A percentile compares a stretch with the other conserved stretches of the same genome.
Evolutionary conservation across 2,329 filamentous ascomycete genomes (phyloP).

Genomic region (Aureobasidium sp.): DNA sequence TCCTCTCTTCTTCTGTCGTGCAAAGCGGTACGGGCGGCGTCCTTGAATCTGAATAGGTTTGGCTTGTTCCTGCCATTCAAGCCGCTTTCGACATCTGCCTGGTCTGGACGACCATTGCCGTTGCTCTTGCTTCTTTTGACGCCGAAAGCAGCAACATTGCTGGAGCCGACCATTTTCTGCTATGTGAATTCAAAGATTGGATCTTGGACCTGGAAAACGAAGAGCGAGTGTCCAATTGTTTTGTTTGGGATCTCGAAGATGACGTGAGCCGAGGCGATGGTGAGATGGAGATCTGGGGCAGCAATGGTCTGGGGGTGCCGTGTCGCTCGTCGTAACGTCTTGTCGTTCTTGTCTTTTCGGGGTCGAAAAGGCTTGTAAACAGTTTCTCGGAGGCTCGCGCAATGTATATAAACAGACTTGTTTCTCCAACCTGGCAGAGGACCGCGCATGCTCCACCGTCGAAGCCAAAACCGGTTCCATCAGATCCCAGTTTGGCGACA

Average conservation of each 20-base stretch:
- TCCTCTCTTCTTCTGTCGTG: conserved; percentile 36
- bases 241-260: neutral
- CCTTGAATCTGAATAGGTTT: conserved; percentile 35
- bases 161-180: neutral
- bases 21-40: conserved; percentile 39
- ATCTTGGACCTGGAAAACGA: neutral
- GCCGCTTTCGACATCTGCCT: conserved; percentile 16
- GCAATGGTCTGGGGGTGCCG: neutral
- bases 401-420: conserved; percentile 2
- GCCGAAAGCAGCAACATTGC: neutral
- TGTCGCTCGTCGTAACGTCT: neutral
- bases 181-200: neutral
- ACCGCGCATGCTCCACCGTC: neutral
- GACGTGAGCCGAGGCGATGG: conserved; percentile 6
- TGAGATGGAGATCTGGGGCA: neutral
- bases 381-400: neutral
- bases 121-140: neutral
- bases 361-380: neutral
- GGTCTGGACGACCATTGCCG: neutral
- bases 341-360: neutral
- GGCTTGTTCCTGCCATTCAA: conserved; percentile 21
- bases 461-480: conserved; percentile 1
- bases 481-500: neutral
- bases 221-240: neutral
- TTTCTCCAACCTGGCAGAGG: neutral